Evolutionary conservation across 495 filamentous ascomycete genomes (phyloP).

Genomic region (Monascus purpureus): DNA sequence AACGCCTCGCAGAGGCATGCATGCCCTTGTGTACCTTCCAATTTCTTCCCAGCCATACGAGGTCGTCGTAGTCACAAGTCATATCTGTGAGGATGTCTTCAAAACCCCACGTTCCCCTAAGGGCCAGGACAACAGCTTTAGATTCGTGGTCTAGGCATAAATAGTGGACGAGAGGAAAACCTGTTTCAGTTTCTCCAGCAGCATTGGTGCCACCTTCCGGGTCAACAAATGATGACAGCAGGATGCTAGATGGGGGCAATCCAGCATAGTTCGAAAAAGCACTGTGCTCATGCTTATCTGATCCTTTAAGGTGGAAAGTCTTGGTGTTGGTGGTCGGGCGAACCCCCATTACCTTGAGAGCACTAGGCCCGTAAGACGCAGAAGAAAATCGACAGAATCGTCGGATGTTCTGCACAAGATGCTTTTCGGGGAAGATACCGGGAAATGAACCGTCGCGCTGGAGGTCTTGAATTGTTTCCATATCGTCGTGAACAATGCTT

Average conservation of each 20-base stretch:
- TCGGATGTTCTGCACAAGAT: constrained; percentile 56
- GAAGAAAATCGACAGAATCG: constrained; percentile 68
- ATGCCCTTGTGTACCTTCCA: constrained; percentile 80
- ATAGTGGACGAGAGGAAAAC: constrained; percentile 66
- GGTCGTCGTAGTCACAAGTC: constrained; percentile 67
- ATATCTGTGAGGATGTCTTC: constrained; percentile 71
- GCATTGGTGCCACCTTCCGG: constrained; percentile 59
- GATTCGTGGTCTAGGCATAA: constrained; percentile 66
- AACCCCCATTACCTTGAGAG: constrained; percentile 58
- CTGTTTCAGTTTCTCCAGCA: constrained; percentile 56
- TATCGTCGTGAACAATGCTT: constrained; percentile 41
- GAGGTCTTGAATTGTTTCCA: constrained; percentile 38
- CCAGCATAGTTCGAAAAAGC: constrained; percentile 61
- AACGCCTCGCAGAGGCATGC: constrained; percentile 56
- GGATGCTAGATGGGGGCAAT: constrained; percentile 51
- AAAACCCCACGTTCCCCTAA: constrained; percentile 65
- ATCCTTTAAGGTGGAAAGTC: constrained; percentile 17
- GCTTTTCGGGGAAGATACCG: constrained; percentile 51
- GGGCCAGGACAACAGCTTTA: constrained; percentile 61
- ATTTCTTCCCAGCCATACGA: constrained; percentile 47
- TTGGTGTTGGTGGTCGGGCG: constrained; percentile 32
- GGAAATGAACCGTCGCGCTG: constrained; percentile 42
- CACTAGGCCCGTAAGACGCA: constrained; percentile 60
- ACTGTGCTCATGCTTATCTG: constrained; percentile 49
- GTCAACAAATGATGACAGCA: constrained; percentile 65